Percentiles rank a stretch among this genome's conserved stretches.
Evolutionary conservation across 1,139 yeast species (phyloP).

Genomic region (Lodderomyces parapsilosis): DNA sequence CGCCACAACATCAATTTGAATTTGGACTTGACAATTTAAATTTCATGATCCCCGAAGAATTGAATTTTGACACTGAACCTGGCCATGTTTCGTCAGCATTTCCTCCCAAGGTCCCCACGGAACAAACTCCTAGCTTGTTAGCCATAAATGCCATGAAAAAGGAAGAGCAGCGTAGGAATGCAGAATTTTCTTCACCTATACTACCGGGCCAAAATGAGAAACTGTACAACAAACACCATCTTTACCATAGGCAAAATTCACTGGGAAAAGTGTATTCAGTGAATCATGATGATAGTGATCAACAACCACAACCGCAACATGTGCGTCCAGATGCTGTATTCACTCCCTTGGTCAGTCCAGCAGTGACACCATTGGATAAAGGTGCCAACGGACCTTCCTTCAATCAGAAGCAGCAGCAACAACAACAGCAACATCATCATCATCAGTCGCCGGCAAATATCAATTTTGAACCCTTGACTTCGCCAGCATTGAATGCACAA

Average conservation of each 20-base stretch:
- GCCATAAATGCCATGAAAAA: slow-evolving; percentile 20
- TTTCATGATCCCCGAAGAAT: slow-evolving; percentile 30
- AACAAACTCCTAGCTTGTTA: slow-evolving; percentile 27
- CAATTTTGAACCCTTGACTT: slow-evolving; percentile 52
- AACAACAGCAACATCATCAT: slow-evolving; percentile 2
- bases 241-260: slow-evolving; percentile 32
- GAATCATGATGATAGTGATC: slow-evolving; percentile 11
- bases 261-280: slow-evolving; percentile 10
- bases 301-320: slow-evolving; percentile 24
- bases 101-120: slow-evolving; percentile 30
- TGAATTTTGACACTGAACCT: slow-evolving; percentile 18
- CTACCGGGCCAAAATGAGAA: slow-evolving; percentile 46
- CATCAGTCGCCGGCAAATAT: slow-evolving; percentile 30
- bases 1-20: slow-evolving; percentile 18
- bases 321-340: slow-evolving; percentile 52
- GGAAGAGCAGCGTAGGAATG: slow-evolving; percentile 2
- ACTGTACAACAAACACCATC: slow-evolving; percentile 45
- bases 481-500: slow-evolving; percentile 64
- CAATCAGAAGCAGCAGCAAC: slow-evolving; percentile 17
- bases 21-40: slow-evolving; percentile 28
- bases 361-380: slow-evolving; percentile 61
- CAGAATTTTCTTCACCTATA: slow-evolving; percentile 34
- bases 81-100: slow-evolving; percentile 30
- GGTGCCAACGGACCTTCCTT: slow-evolving; percentile 13
- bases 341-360: slow-evolving; percentile 78